Evolutionary conservation across 371 early-diverging fungal species (phyloP).

Genomic region (Circinella umbellata): DNA sequence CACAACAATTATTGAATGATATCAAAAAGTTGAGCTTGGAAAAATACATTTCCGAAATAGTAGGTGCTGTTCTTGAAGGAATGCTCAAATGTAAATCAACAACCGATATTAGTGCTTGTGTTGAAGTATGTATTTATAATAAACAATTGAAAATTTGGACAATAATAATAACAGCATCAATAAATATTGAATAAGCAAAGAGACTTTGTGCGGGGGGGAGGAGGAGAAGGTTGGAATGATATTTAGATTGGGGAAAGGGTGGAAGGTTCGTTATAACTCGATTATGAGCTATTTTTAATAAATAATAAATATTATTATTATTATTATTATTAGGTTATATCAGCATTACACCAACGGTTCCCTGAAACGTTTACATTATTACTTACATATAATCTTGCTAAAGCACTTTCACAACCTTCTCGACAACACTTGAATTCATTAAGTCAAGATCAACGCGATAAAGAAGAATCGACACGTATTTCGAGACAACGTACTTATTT

Average conservation of each 20-base stretch:
- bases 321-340: constrained; percentile 60
- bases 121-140: constrained; percentile 60
- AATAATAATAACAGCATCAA: too few relatives aligned
- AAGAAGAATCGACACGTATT: constrained; percentile 81
- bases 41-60: constrained; percentile 95
- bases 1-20: constrained; percentile 78
- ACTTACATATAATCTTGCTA: constrained; percentile 66
- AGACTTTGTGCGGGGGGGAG: too few relatives aligned
- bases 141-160: too few relatives aligned
- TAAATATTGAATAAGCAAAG: too few relatives aligned
- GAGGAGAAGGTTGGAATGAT: too few relatives aligned
- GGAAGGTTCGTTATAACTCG: too few relatives aligned
- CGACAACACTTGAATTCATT: constrained; percentile 61
- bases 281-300: too few relatives aligned
- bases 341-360: constrained; percentile 92
- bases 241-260: too few relatives aligned
- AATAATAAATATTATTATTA: too few relatives aligned
- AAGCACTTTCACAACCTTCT: constrained; percentile 54
- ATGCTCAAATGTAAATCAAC: constrained; percentile 70
- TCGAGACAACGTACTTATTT: constrained; percentile 71
- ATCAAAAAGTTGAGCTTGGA: constrained; percentile 88
- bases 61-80: constrained; percentile 82
- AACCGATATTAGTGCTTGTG: constrained; percentile 80
- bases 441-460: constrained; percentile 81
- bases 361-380: constrained; percentile 77